Base-by-base conservation (phyloP, 306 rosid species). In the Parietaria judaica region DNA sequence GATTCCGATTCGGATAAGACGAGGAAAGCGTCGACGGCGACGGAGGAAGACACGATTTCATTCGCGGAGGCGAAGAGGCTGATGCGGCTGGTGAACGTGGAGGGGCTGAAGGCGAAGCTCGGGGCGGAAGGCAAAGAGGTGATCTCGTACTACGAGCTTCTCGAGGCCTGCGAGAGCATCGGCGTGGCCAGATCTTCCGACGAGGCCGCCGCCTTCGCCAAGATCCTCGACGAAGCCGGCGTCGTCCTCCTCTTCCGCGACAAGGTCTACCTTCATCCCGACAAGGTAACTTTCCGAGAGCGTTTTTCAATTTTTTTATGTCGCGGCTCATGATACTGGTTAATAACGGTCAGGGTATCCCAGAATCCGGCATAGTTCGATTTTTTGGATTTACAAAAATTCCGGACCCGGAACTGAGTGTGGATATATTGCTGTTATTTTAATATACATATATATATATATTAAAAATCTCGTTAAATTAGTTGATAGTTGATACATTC, bases 201-300 rank as follows among this genome's bases (percentile, higher is more conserved):
- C 0, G 97, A 94, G 81, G 95, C 99, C 47, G 77, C 77, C 14
- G 72, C 80, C 15, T 88, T 94, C 13, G 88, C 97, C 7, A 72
- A 65, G 56, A 78, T 88, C 54, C 90, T 94, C 43, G 99, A 94
- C 64, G 99, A 94, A 14, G 99, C 99, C 68, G 96, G 99, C 52
- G 94, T 88, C 59, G 38, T 94, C 49, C 79, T 88, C 31, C 95
- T 94, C 35, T 94, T 88, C 64, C 70, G 97, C 36, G 94, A 94
- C 37, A 88, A 89, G 84, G 99, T 89, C 69, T 82, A 86, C 61
- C 95, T 94, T 66, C 95, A 88, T 69, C 99, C 99, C 67, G 85
- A 84, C 41, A 81, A 85, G 94, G 97, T 88, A 68, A 36, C 12
- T 13, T 8, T 23, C 31, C 1, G 31, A 0, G 31, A 23, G 31